These are phyloP conservation scores for Gossypium aridum DNA, from an alignment of 441 rosid genomes.

Conservation along the genomic window DNA sequence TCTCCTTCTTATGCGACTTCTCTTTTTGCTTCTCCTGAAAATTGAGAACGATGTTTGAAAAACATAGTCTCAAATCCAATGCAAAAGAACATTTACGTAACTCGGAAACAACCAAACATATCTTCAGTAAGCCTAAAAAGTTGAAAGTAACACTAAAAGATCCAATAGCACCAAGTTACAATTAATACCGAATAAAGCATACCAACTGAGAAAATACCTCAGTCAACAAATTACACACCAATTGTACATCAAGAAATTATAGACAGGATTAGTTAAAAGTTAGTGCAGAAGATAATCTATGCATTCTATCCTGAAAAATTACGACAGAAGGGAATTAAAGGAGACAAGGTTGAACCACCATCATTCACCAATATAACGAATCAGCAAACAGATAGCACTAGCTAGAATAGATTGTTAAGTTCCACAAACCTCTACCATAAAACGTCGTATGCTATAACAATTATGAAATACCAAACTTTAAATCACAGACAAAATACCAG, in stretches of 20 bases:
- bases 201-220: neutral
- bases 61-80: neutral
- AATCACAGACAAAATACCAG: too few relatives aligned
- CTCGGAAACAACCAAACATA: neutral
- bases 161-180: neutral
- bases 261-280: neutral
- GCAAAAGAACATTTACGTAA: neutral
- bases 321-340: neutral
- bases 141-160: neutral
- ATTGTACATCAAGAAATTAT: neutral
- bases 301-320: neutral
- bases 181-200: neutral
- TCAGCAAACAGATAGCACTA: too few relatives aligned
- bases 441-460: neutral
- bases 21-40: slow-evolving; percentile 35
- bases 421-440: neutral
- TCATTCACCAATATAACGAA: too few relatives aligned
- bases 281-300: neutral
- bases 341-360: too few relatives aligned
- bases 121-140: neutral
- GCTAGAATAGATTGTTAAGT: too few relatives aligned
- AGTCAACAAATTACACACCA: neutral
- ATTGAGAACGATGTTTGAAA: neutral
- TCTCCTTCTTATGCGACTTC: slow-evolving; percentile 38
- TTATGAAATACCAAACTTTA: neutral